phyloP scores from a whole-genome alignment of 768 basidiomycete species.

The Pisolithus orientalis region DNA sequence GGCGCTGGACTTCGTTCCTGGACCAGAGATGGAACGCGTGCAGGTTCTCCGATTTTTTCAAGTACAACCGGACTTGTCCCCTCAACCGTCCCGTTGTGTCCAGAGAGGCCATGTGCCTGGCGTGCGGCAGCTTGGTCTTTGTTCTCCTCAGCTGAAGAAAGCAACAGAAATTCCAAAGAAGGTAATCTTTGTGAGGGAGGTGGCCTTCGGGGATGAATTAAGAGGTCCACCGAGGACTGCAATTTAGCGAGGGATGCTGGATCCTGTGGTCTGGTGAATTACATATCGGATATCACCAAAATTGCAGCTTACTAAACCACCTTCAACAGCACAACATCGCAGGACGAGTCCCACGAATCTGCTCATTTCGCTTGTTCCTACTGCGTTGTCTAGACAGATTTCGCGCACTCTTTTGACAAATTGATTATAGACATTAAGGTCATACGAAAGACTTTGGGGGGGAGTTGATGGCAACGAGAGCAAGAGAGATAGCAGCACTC shows the following conservation, averaged over 20 bases:
- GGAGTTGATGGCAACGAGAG: constrained; percentile 52
- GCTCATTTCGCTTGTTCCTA: constrained; percentile 55
- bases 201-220: constrained; percentile 77
- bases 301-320: constrained; percentile 23
- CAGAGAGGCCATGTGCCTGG: constrained; percentile 33
- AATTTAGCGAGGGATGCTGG: constrained; percentile 9
- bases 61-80: background rate
- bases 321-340: constrained; percentile 27
- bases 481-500: constrained; percentile 52
- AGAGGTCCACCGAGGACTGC: constrained; percentile 45
- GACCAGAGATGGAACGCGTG: background rate
- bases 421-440: constrained; percentile 39
- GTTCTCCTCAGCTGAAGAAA: constrained; percentile 59
- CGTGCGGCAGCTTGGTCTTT: constrained; percentile 52
- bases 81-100: constrained; percentile 6
- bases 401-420: constrained; percentile 42
- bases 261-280: constrained; percentile 9
- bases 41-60: constrained; percentile 2
- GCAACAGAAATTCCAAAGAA: constrained; percentile 50
- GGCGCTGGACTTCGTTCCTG: background rate
- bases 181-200: constrained; percentile 67
- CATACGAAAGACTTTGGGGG: constrained; percentile 49
- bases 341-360: constrained; percentile 55
- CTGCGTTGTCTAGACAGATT: constrained; percentile 42
- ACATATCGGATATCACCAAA: background rate